phyloP scores from a whole-genome alignment of 768 basidiomycete genomes.

The Daedaleopsis sinensis region DNA sequence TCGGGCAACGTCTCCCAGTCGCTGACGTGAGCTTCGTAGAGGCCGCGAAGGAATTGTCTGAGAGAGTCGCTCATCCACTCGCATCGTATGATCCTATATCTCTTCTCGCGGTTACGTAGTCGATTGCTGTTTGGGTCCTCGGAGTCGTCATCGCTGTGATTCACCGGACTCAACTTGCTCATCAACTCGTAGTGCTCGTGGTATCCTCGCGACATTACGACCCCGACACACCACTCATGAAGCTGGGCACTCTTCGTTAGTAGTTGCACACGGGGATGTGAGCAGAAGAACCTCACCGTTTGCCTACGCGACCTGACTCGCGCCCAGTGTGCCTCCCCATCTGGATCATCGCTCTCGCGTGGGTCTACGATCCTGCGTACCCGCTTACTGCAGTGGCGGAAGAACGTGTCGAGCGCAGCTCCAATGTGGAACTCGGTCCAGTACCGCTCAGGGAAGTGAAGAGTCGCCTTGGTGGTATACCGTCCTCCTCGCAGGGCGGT shows the following conservation, averaged over 20 bases:
- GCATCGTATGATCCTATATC: neutral
- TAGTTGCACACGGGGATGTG: too few relatives aligned
- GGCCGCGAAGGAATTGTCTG: neutral
- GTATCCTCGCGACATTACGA: neutral
- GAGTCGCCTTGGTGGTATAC: too few relatives aligned
- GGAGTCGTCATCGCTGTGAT: neutral
- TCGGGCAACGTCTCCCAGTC: neutral
- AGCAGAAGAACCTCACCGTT: too few relatives aligned
- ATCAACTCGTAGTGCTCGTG: neutral
- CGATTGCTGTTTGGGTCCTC: neutral
- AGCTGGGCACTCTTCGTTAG: neutral
- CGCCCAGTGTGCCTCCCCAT: too few relatives aligned
- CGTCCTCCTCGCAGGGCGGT: too few relatives aligned
- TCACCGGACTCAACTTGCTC: neutral
- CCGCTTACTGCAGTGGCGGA: too few relatives aligned
- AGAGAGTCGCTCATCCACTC: neutral
- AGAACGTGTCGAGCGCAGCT: too few relatives aligned
- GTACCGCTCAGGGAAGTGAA: too few relatives aligned
- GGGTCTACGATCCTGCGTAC: too few relatives aligned
- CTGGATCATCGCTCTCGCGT: too few relatives aligned
- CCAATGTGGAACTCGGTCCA: too few relatives aligned
- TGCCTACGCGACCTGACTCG: too few relatives aligned
- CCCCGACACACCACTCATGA: neutral
- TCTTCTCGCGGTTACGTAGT: neutral
- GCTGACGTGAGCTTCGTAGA: neutral